phyloP scores from a whole-genome alignment of 352 stramenopile species.

The Phytophthora niederhauseri region DNA sequence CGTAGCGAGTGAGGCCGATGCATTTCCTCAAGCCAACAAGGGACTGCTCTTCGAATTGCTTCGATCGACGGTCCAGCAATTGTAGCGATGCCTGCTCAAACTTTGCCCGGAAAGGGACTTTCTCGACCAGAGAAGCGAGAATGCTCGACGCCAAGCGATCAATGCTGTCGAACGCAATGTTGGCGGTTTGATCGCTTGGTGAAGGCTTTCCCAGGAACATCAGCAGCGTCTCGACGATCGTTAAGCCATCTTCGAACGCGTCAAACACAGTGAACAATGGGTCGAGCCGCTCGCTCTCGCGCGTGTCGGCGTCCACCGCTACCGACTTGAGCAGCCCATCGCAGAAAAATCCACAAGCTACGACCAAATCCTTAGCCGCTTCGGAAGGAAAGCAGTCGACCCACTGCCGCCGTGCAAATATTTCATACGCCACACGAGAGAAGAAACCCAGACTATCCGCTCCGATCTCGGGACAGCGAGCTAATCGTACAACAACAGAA shows the following conservation, averaged over 20 bases:
- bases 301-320: slow-evolving; percentile 13
- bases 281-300: neutral
- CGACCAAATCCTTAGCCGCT: slow-evolving; percentile 15
- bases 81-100: slow-evolving; percentile 18
- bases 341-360: slow-evolving; percentile 22
- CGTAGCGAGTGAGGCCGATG: slow-evolving; percentile 48
- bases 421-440: slow-evolving; percentile 24
- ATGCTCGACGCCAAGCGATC: slow-evolving; percentile 21
- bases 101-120: slow-evolving; percentile 12
- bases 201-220: slow-evolving; percentile 21
- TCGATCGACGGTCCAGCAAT: slow-evolving; percentile 10
- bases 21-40: slow-evolving; percentile 28
- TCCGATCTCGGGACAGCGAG: slow-evolving; percentile 2
- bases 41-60: slow-evolving; percentile 21
- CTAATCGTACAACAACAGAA: slow-evolving; percentile 16
- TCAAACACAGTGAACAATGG: slow-evolving; percentile 1
- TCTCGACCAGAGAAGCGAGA: slow-evolving; percentile 22
- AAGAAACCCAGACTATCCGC: slow-evolving; percentile 9
- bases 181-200: slow-evolving; percentile 1
- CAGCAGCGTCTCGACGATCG: slow-evolving; percentile 21
- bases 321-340: slow-evolving; percentile 14
- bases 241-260: slow-evolving; percentile 7
- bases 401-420: slow-evolving; percentile 13
- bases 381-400: slow-evolving; percentile 9
- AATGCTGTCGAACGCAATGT: slow-evolving; percentile 15